phyloP scores from a whole-genome alignment of 108 stramenopile genomes.

The Pseudonitzschia delicatissima region DNA sequence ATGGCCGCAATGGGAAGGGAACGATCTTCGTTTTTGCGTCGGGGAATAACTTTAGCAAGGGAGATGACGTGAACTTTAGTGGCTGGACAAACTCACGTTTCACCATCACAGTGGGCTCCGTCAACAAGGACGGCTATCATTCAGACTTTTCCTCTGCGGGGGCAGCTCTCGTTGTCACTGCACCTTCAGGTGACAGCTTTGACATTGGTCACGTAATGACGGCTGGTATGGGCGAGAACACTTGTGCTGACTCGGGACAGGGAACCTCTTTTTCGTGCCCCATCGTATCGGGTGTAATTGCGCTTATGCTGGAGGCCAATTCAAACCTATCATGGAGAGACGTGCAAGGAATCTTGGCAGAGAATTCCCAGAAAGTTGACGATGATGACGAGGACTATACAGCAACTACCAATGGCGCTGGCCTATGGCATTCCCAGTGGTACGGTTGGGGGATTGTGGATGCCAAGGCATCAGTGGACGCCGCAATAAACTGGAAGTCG shows the following conservation, averaged over 20 bases:
- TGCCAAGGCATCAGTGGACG: conserved; percentile 35
- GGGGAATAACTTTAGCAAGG: conserved; percentile 38
- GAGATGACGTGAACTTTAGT: conserved; percentile 42
- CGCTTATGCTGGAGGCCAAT: conserved; percentile 45
- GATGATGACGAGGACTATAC: conserved; percentile 3
- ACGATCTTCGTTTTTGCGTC: conserved; percentile 44
- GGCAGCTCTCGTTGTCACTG: conserved; percentile 35
- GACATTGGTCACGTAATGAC: conserved; percentile 17
- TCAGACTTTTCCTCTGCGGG: conserved; percentile 37
- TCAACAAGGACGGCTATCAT: conserved; percentile 34
- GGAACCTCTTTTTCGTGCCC: conserved; percentile 48
- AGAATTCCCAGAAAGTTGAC: conserved; percentile 13
- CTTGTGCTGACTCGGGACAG: conserved; percentile 13
- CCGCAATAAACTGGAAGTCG: conserved; percentile 27
- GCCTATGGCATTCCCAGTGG: conserved; percentile 35
- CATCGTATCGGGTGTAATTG: conserved; percentile 42
- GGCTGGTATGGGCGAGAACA: conserved; percentile 22
- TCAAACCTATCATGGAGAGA: conserved; percentile 47
- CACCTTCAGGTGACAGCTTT: conserved; percentile 43
- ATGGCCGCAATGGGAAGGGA: conserved; percentile 51
- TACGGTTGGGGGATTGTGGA: conserved; percentile 55
- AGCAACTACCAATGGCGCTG: conserved; percentile 29
- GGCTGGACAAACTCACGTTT: conserved; percentile 33
- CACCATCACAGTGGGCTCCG: conserved; percentile 44
- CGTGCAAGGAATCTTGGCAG: conserved; percentile 50